A percentile compares a stretch with the other conserved stretches of the same genome.
These are phyloP conservation scores for Ramicandelaber brevisporus DNA, from an alignment of 192 early-diverging fungal species.

Conservation along the genomic window DNA sequence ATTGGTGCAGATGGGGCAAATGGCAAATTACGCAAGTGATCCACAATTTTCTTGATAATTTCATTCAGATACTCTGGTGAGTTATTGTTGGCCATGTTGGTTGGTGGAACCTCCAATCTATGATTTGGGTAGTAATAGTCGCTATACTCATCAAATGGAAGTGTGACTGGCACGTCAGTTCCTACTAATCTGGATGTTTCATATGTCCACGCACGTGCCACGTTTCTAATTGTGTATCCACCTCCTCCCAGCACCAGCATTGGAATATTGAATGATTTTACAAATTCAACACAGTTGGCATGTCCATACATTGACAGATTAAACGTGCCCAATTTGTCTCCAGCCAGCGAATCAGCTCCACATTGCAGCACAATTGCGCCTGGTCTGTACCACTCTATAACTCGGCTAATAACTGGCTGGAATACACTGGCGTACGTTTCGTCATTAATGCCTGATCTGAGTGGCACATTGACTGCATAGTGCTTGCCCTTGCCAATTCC, in stretches of 20 bases:
- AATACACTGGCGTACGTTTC: constrained; percentile 74
- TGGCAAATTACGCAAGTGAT: constrained; percentile 30
- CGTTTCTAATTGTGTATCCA: constrained; percentile 93
- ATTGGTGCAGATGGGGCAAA: constrained; percentile 40
- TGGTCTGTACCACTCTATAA: constrained; percentile 88
- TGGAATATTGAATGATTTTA: constrained; percentile 75
- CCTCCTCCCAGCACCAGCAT: constrained; percentile 86
- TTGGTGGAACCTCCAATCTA: constrained; percentile 54
- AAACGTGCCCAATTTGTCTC: constrained; percentile 82
- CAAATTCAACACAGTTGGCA: constrained; percentile 77
- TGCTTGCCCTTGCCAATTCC: constrained; percentile 71
- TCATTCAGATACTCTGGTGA: constrained; percentile 56
- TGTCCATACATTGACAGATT: constrained; percentile 87
- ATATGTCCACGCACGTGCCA: constrained; percentile 82
- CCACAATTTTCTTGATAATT: constrained; percentile 28
- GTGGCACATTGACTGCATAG: constrained; percentile 88
- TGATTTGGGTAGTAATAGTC: constrained; percentile 82
- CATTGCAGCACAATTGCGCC: constrained; percentile 81
- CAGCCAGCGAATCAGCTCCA: constrained; percentile 85
- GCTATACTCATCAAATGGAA: constrained; percentile 72
- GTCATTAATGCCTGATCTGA: constrained; percentile 88
- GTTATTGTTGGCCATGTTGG: constrained; percentile 71
- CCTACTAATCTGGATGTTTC: constrained; percentile 71
- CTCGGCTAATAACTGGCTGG: constrained; percentile 50
- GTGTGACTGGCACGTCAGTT: constrained; percentile 29